Base-by-base conservation (phyloP, 2,329 filamentous ascomycete species). In the Camillea tinctor region DNA sequence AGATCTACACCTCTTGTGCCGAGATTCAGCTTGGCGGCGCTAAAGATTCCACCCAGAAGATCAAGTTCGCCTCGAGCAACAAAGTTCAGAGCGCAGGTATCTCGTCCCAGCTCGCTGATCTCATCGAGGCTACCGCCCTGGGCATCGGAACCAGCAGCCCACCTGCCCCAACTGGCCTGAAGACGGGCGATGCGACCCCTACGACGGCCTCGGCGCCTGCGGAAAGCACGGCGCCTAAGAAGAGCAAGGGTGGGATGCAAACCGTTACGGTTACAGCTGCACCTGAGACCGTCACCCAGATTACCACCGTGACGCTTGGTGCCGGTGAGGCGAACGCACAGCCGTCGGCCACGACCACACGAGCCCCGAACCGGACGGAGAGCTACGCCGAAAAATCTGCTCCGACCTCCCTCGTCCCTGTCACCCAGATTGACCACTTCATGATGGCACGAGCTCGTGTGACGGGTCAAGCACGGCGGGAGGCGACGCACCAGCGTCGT, bases 1-100 rank as follows among this genome's bases (percentile, higher is more conserved):
- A 88, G 71, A 84, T 80, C 67, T 88, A 87, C 72, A 86, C 81
- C 4, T 81, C 81, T 20, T 88, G 85, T 65, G 68, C 70, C 49
- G 70, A 73, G 62, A 73, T 74, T 66, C 59, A 73, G 54, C 70
- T 75, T 51, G 66, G 69, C 19, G 66, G 69, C 55, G 62, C 67
- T 26, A 67, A 65, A 49, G 72, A 75, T 17, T 71, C 69, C 20
- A 78, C 76, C 52, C 71, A 71, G 62, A 65, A 76, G 63, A 77
- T 80, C 24, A 72, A 75, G 58, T 81, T 75, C 59, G 75, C 77
- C 5, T 59, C 59, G 6, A 62, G 62, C 44, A 59, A 62, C 52
- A 65, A 66, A 3, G 64, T 77, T 58, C 66, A 66, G 19, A 69
- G 67, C 2, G 69, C 70, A 1, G 75, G 74, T 64, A 71, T 76